Base-by-base conservation (phyloP, 208 protist species). In the Acanthamoeba triangularis region DNA sequence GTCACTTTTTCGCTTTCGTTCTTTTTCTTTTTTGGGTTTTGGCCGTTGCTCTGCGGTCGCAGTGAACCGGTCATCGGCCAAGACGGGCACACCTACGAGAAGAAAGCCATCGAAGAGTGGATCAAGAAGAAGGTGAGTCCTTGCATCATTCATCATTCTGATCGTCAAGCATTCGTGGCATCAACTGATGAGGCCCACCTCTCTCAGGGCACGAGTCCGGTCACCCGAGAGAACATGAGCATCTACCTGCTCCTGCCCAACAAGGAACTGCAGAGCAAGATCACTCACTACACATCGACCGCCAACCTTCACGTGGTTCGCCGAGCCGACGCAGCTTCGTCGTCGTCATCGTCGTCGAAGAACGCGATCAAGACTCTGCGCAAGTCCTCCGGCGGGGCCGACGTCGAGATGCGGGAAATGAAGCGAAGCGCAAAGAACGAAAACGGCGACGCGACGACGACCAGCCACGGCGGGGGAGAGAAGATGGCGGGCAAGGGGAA, bases 171-270 rank as follows among this genome's bases (percentile, higher is more conserved):
- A 35, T 74, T 13, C 0, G 65, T 37, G 23, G 2, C 18, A n/a
- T 14, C 3, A 5, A 74, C 65, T 74, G 16, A 30, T 35, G 33
- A n/a, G 10, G 0, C 23, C 1, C 11, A 23, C 35, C 37, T n/a
- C n/a, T n/a, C n/a, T n/a, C 37, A 78, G 69, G 69, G 69, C 10
- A 78, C 69, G 69, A 78, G 69, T 25, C 69, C 69, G 13, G 37
- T 78, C 69, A 78, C 69, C 4, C n/a, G 30, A 78, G 69, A 78
- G 69, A 78, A 78, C 69, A 78, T 78, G 69, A 78, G 69, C 37
- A 47, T 78, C 33, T 78, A 78, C 5, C 30, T 78, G 33, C 69
- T 78, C 69, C n/a, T 78, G 69, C 69, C 69, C 69, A 41, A 78
- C 69, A 78, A 78, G 69, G 69, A 78, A 6, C 69, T 78, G 33